These are phyloP conservation scores for Hymenotorrendiella dingleyae DNA, from an alignment of 2,329 filamentous ascomycete genomes.

Conservation along the genomic window DNA sequence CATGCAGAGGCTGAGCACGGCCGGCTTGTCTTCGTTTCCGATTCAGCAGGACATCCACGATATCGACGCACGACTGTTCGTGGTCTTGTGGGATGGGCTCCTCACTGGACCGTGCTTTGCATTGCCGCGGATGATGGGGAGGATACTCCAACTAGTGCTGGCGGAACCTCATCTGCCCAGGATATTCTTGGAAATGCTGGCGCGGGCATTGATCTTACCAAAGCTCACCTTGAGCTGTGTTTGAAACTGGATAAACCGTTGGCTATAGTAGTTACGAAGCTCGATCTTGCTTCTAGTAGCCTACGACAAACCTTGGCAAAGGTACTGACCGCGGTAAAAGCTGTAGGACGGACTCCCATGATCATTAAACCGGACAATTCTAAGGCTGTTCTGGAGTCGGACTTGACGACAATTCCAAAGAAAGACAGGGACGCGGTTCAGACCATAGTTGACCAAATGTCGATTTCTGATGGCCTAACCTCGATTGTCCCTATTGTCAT, in stretches of 20 bases:
- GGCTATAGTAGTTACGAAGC: conserved; percentile 80
- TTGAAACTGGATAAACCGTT: conserved; percentile 73
- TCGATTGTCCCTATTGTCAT: conserved; percentile 74
- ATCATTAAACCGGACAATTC: conserved; percentile 59
- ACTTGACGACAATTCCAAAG: conserved; percentile 51
- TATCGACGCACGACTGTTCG: conserved; percentile 85
- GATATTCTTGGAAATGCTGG: conserved; percentile 46
- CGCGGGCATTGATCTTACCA: conserved; percentile 63
- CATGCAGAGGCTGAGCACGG: conserved; percentile 70
- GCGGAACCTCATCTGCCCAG: conserved; percentile 42
- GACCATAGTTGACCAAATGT: conserved; percentile 46
- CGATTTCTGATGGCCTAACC: conserved; percentile 30
- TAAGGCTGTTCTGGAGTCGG: conserved; percentile 37
- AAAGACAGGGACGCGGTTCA: conserved; percentile 54
- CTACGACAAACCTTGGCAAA: conserved; percentile 66
- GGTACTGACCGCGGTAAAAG: conserved; percentile 72
- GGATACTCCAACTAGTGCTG: conserved; percentile 25
- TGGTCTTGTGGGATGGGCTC: conserved; percentile 90
- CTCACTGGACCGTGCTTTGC: conserved; percentile 88
- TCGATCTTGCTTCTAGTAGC: conserved; percentile 72
- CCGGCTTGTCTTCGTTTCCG: conserved; percentile 79
- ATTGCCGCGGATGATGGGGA: conserved; percentile 73
- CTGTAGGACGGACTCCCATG: conserved; percentile 64
- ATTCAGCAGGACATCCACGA: conserved; percentile 85
- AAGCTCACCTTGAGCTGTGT: conserved; percentile 79